Evolutionary conservation across 177 flowering plant species (phyloP), one percentile per base, ranked within the genome.

Genomic region (Vitis hybrid): DNA sequence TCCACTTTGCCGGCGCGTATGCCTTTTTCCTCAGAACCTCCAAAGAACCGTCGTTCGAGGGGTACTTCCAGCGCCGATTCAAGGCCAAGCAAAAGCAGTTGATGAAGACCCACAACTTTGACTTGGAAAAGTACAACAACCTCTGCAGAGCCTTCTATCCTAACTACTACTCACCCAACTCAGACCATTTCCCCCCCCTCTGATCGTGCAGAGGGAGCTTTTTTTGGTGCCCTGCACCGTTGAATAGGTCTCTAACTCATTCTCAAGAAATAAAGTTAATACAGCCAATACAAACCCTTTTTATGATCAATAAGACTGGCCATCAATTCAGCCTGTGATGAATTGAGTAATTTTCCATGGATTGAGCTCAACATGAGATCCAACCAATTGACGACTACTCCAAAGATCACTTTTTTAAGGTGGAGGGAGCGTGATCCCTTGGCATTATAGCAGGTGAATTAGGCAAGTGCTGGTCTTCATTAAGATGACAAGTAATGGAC

Each of bases 31-130:
- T 94, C 19, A 74, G 85, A 77, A 94, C 98, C 0, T 83, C 95
- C 14, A 87, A 67, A 4, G 97, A 94, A 67, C 98, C 97, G 8
- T 78, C 95, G 4, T 92, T 92, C 44, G 86, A 90, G 70, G 97
- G 97, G 7, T 88, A 70, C 74, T 94, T 81, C 62, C 87, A 75
- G 22, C 70, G 90, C 11, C 83, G 98, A 0, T 89, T 92, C 69
- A 64, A 11, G 8, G 75, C 82, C 11, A 92, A 87, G 76, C 97
- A 90, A 73, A 66, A 59, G 71, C 75, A 77, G 68, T 88, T 94
- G 18, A 89, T 92, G 89, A 68, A 80, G 78, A 17, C 3, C 1
- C 78, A 78, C 18, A 79, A 81, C 1, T 94, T 94, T 59, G 92
- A 94, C 62, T 1, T 82, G 2, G 67, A 73, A 1, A 85, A 80